Evolutionary conservation across 2,329 filamentous ascomycete genomes (phyloP).

Genomic region (Neonectria faginata): DNA sequence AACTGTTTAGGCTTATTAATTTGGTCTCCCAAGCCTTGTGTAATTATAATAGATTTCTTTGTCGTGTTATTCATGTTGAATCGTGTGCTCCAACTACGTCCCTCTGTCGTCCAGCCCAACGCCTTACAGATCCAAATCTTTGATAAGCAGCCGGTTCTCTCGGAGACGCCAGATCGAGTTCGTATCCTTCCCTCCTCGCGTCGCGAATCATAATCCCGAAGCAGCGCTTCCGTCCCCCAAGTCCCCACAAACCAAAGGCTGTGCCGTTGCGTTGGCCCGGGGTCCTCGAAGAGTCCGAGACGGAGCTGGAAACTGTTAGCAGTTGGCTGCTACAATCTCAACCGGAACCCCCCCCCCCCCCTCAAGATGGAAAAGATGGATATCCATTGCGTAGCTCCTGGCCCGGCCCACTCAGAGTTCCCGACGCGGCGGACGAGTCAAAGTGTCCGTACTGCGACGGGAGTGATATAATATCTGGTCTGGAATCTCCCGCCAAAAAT

Average conservation of each 20-base stretch:
- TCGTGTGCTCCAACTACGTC: not conserved
- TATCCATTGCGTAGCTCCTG: conserved; percentile 18
- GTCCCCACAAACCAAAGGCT: conserved; percentile 6
- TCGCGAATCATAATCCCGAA: not conserved
- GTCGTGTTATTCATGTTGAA: not conserved
- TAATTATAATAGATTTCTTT: not conserved
- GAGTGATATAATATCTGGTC: conserved; percentile 13
- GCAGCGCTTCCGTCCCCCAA: not conserved
- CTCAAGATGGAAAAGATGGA: conserved; percentile 3
- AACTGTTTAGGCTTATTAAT: too few relatives aligned
- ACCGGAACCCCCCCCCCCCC: too few relatives aligned
- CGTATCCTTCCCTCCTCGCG: not conserved
- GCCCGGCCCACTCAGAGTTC: conserved; percentile 9
- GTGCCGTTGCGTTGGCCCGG: conserved; percentile 14
- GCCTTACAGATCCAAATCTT: not conserved
- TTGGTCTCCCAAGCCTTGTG: too few relatives aligned
- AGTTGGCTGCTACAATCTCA: not conserved
- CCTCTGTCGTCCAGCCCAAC: not conserved
- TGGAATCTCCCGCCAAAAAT: not conserved
- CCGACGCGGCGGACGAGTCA: not conserved
- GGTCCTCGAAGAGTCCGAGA: conserved; percentile 22
- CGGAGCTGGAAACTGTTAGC: not conserved
- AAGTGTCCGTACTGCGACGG: not conserved
- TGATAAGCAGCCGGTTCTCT: not conserved
- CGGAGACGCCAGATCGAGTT: not conserved